Base-by-base conservation (phyloP, 129 eudicot genomes). In the Escallonia herrerae region DNA sequence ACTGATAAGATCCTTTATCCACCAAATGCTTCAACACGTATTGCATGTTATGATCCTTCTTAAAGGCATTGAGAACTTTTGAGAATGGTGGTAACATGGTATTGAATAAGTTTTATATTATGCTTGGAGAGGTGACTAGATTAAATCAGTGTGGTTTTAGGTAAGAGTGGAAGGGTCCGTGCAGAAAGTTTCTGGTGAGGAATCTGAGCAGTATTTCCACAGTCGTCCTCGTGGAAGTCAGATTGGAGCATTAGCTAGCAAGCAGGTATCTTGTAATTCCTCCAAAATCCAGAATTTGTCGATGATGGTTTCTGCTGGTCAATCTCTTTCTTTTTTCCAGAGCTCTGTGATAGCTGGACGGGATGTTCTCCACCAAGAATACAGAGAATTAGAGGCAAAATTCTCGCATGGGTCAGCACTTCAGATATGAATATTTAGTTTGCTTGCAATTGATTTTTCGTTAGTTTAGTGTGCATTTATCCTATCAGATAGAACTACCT, bases 141-240 rank as follows among this genome's bases (percentile, higher is more conserved):
- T 40, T 49, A 15, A 4, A 49, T 22, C 10, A 40, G 2, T 68
- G 45, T 59, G 44, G 2, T 65, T 67, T 69, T 43, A 94, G 99
- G 97, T 94, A 65, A 82, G 99, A 77, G 74, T 94, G 1, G 95
- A 86, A 82, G 99, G 99, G 56, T 73, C 86, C 3, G 99, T 94
- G 66, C 70, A 78, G 64, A 94, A 84, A 74, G 95, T 89, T 56
- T 79, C 99, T 48, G 90, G 84, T 6, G 97, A 89, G 72, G 99
- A 89, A 71, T 89, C 97, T 49, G 95, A 94, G 64, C 85, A 77
- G 7, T 94, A 89, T 56, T 94, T 94, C 74, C 95, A 89, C 45
- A 94, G 97, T 71, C 97, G 97, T 51, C 97, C 97, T 46, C 82
- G 83, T 58, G 99, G 95, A 72, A 86, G 95, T 78, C 97, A 89